Base-by-base conservation (phyloP, 176 grass and related monocot genomes). In the Pharus latifolius region DNA sequence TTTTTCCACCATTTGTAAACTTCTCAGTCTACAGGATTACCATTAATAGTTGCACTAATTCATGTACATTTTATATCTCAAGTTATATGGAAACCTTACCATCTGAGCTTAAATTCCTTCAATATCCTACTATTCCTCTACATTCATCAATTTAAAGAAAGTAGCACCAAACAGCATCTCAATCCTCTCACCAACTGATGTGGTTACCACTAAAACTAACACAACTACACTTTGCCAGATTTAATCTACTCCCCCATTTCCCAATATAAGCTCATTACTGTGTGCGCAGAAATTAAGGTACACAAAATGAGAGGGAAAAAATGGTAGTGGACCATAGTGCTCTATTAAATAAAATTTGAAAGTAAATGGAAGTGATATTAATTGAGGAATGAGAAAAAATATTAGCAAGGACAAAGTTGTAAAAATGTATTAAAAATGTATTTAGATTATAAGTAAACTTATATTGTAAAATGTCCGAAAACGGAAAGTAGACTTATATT, bases 21-120 rank as follows among this genome's bases (percentile, higher is more conserved):
- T 64, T 52, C 40, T 19, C 28, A 72, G 55, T 72, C 29, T 46
- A 80, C 17, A 55, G 17, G 49, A 55, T 65, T 63, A 19, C 49
- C 15, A 43, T 9, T 37, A 51, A 63, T 0, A 70, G 26, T 7
- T 72, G 19, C 22, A 63, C 25, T 63, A 23, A 52, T 5, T 52
- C n/a, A n/a, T 30, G 33, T 30, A 29, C 65, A 69, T 24, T 60
- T 51, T n/a, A 43, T 30, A 22, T 50, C 23, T n/a, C n/a, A 70
- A 69, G 4, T 48, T 37, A 70, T 43, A 57, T 43, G 56, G 46
- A 51, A 51, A 70, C 9, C 40, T 27, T 52, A 22, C 19, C 15
- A 32, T 61, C 34, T 2, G 32, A 17, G 60, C 67, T 62, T 20
- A 33, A 54, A 7, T 13, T 4, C 5, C 24, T 10, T 41, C 12